Evolutionary conservation across 1,139 yeast genomes (phyloP), one percentile per base, ranked within the genome.

Genomic region (Suhomyces taliae): DNA sequence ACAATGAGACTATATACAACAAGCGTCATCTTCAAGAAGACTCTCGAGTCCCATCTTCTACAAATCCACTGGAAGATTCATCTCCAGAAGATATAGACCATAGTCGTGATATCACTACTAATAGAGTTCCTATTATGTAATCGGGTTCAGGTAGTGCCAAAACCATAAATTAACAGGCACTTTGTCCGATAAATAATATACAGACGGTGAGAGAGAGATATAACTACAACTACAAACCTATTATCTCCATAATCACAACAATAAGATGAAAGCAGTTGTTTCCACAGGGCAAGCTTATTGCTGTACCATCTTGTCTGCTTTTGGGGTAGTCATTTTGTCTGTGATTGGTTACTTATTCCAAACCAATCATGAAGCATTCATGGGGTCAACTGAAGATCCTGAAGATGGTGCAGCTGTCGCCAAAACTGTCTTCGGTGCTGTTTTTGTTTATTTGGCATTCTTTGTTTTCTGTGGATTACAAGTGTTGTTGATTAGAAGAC

Each of bases 371-470:
- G 98, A 93, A 69, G 79, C 95, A 19, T 85, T 93, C 86, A 85
- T 90, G 73, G 99, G 99, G 7, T 87, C 96, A 37, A 83, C 84
- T 53, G 84, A 78, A 56, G 97, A 91, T 62, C 98, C 99, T 26
- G 87, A 81, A 56, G 93, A 93, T 63, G 98, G 98, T 10, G 82
- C 82, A 53, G 96, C 95, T 71, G 98, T 91, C 39, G 97, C 98
- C 34, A 80, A 81, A 53, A 93, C 98, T 3, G 84, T 93, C 15
- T 87, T 87, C 67, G 85, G 91, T 40, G 97, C 98, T 26, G 97
- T 91, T 7, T 67, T 87, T 52, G 93, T 93, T 10, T 93, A 93
- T 65, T 69, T 84, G 48, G 78, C 75, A 39, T 90, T 90, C 75
- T 85, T 91, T 61, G 74, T 83, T 31, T 91, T 90, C 72, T 93